Conservation (phyloP, 345 rosid species). For the Ceriops tagal region DNA sequence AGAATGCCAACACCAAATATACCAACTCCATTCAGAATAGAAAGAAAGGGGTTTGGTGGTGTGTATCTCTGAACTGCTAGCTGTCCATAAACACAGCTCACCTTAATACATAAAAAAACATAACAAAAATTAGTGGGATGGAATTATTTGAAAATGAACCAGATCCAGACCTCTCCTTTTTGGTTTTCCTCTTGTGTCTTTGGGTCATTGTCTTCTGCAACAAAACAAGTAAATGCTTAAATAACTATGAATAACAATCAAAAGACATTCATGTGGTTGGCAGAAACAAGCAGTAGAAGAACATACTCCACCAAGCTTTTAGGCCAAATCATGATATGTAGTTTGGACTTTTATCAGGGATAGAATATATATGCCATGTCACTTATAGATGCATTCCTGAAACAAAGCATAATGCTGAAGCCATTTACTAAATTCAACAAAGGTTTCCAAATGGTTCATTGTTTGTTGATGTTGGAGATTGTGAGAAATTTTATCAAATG, state of each 20-base stretch:
- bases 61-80: constrained; percentile 35
- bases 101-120: constrained; percentile 9
- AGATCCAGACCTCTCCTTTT: constrained; percentile 49
- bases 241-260: constrained; percentile 5
- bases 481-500: background rate
- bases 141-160: constrained; percentile 20
- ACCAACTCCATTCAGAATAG: constrained; percentile 76
- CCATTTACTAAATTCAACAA: background rate
- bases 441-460: background rate
- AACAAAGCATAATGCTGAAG: background rate
- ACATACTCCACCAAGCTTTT: background rate
- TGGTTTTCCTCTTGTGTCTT: constrained; percentile 31
- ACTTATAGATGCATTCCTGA: background rate
- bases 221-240: constrained; percentile 19
- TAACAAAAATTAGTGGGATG: background rate
- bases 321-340: background rate
- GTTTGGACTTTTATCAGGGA: background rate
- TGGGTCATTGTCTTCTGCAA: constrained; percentile 48
- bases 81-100: constrained; percentile 31
- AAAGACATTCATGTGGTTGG: background rate
- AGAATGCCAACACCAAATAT: constrained; percentile 68
- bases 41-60: constrained; percentile 53
- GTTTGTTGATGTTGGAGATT: background rate
- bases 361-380: background rate
- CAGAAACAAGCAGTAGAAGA: background rate